Conservation (phyloP, 108 stramenopile genomes). For the Cyclotella choctawhatcheeana region DNA sequence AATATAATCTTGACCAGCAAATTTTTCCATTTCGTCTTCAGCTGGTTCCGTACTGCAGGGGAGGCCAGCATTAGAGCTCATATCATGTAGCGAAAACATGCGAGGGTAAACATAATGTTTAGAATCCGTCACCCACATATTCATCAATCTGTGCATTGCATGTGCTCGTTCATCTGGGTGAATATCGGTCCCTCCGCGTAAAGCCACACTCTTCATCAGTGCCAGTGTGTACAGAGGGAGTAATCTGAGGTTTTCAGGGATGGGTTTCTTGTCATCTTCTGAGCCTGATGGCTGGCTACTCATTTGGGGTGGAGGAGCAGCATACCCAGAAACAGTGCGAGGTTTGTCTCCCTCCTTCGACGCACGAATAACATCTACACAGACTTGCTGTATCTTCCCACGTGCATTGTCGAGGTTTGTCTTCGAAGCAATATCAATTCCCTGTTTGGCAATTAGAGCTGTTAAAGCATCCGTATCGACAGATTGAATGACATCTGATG, state of each 20-base stretch:
- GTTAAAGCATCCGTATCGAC: conserved; percentile 84
- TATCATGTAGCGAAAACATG: conserved; percentile 94
- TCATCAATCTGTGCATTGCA: conserved; percentile 72
- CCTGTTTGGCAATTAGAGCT: conserved; percentile 91
- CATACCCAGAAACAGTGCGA: conserved; percentile 74
- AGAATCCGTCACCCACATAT: conserved; percentile 85
- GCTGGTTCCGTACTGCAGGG: conserved; percentile 43
- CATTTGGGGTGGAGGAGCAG: conserved; percentile 58
- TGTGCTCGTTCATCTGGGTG: conserved; percentile 94
- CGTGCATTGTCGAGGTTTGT: conserved; percentile 93
- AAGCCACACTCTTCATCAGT: conserved; percentile 95
- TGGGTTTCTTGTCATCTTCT: conserved; percentile 39
- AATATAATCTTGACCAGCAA: conserved; percentile 75
- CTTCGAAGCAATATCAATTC: conserved; percentile 87
- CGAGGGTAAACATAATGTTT: conserved; percentile 92
- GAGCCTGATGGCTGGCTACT: conserved; percentile 40
- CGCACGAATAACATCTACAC: conserved; percentile 77
- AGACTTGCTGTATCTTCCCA: conserved; percentile 81
- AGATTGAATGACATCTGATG: conserved; percentile 78
- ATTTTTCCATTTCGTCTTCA: conserved; percentile 37
- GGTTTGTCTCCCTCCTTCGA: conserved; percentile 71
- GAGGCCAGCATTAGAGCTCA: conserved; percentile 76
- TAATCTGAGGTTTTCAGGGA: conserved; percentile 82
- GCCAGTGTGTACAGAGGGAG: conserved; percentile 96
- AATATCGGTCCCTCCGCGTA: conserved; percentile 96